Percentiles rank a stretch among this genome's conserved stretches.
Evolutionary conservation across 208 protist species (phyloP).

Genomic region (Endotrypanum monterogeii): DNA sequence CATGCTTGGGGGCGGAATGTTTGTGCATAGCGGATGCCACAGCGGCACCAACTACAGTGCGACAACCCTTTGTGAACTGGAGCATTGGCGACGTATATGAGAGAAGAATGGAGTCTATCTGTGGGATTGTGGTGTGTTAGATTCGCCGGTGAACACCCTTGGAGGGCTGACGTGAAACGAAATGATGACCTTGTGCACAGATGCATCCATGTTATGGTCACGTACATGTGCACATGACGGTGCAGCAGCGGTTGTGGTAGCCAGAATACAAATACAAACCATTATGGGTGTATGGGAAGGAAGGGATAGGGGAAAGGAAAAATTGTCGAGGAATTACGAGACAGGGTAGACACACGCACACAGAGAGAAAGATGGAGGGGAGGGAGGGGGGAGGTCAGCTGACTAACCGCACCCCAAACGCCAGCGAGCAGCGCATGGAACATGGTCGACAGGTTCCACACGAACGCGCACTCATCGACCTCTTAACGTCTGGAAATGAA

Average conservation of each 20-base stretch:
- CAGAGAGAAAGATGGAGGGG: background rate
- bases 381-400: background rate
- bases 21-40: slow-evolving; percentile 11
- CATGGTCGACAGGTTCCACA: too few relatives aligned
- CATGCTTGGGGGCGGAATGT: background rate
- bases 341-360: background rate
- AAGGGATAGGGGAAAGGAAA: background rate
- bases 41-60: slow-evolving; percentile 9
- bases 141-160: background rate
- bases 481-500: background rate
- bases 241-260: background rate
- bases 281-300: background rate
- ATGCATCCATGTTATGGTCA: background rate
- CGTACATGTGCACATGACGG: background rate
- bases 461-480: background rate
- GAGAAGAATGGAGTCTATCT: background rate
- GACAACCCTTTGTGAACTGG: slow-evolving; percentile 8
- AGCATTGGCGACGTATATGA: slow-evolving; percentile 13
- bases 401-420: background rate
- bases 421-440: background rate
- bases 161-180: background rate
- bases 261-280: background rate
- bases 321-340: too few relatives aligned
- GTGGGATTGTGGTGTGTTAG: background rate
- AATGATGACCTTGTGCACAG: background rate